A percentile compares a stretch with the other conserved stretches of the same genome.
These are phyloP conservation scores for Aspergillus ustus DNA, from an alignment of 2,329 filamentous ascomycete genomes.

Conservation along the genomic window DNA sequence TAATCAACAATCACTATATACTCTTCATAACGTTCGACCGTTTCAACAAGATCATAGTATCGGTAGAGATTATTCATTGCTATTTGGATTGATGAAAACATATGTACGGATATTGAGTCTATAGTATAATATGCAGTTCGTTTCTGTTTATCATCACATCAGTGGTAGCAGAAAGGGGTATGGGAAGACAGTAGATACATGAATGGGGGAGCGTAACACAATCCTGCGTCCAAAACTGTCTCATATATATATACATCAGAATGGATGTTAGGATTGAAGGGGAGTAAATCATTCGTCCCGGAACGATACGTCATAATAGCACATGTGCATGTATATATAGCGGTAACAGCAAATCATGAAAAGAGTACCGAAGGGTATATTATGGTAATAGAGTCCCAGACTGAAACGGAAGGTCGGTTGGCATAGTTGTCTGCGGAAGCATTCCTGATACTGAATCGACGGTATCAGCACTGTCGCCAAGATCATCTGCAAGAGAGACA, in stretches of 20 bases:
- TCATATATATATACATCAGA: neutral
- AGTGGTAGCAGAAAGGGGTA: neutral
- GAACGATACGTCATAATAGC: neutral
- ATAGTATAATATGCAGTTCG: neutral
- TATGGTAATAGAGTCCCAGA: slow-evolving; percentile 1
- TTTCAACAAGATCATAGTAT: neutral
- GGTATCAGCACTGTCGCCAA: slow-evolving; percentile 4
- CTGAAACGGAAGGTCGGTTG: slow-evolving; percentile 7
- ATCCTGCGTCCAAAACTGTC: neutral
- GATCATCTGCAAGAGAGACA: slow-evolving; percentile 9
- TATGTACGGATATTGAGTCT: neutral
- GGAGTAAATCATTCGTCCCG: neutral
- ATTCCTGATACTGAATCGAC: slow-evolving; percentile 13
- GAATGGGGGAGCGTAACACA: neutral
- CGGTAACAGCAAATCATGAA: neutral
- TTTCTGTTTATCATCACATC: neutral
- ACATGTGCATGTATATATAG: neutral
- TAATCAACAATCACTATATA: neutral
- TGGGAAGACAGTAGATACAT: neutral
- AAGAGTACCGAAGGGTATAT: neutral
- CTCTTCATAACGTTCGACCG: neutral
- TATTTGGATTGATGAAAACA: no score
- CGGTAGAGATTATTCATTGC: neutral
- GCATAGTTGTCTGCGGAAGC: slow-evolving; percentile 6
- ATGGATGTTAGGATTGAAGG: neutral